Base-by-base conservation (phyloP, 2,329 filamentous ascomycete species). In the Botrytis elliptica region DNA sequence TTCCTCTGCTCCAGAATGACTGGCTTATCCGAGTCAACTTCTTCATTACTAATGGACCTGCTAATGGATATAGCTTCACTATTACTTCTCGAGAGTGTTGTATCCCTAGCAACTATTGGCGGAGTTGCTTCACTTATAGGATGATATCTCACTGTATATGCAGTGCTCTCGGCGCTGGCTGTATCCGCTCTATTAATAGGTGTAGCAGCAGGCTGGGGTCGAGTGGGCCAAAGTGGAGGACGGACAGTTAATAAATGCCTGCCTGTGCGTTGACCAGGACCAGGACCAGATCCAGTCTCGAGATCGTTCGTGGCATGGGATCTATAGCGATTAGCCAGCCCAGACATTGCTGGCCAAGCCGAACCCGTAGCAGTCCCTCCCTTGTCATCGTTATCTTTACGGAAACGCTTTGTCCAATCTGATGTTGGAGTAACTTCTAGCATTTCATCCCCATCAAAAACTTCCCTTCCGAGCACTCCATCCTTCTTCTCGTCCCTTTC, bases 371-470 rank as follows among this genome's bases (percentile, higher is more conserved):
- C 74, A 36, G 68, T 70, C 7, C 76, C 75, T 63, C 74, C 73
- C 33, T 72, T 74, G 49, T 72, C 74, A 64, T 73, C 75, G 36
- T 73, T 73, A 57, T 75, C 75, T 49, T 74, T 75, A 33, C 74
- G 57, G 64, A 80, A 78, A 59, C 79, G 77, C 52, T 80, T 76
- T 80, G 79, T 76, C 83, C 82, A 79, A 52, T 90, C 88, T 72
- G 89, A 85, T 3, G 87, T 88, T 7, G 88, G 86, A 6, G 86
- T 89, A 63, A 88, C 85, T 71, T 92, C 89, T 16, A 93, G 83
- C 90, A 92, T 92, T 78, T 93, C 91, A 78, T 93, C 91, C 3
- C 90, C 91, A 78, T 93, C 91, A 77, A 92, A 93, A 0, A 93
- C 85, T 78, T 93, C 91, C 75, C 91, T 84, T 18, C 91, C 91